phyloP scores from a whole-genome alignment of 2,329 filamentous ascomycete genomes.

The Metarhizium robertsii region DNA sequence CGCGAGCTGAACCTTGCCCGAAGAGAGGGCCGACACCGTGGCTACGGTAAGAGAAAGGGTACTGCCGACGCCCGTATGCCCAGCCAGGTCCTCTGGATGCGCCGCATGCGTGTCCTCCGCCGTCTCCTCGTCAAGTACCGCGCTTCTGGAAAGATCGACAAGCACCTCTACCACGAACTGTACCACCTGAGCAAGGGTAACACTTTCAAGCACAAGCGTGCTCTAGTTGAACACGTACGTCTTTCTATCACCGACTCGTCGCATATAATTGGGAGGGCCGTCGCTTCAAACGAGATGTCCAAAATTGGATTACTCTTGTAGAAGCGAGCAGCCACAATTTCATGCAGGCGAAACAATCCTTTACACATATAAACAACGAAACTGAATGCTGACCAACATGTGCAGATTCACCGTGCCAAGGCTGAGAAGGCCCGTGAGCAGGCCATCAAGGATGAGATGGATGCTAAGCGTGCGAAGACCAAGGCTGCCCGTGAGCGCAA shows the following conservation, averaged over 20 bases:
- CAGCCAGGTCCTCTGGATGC: constrained; percentile 98
- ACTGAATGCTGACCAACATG: constrained; percentile 10
- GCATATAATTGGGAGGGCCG: not conserved
- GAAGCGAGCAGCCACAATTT: not conserved
- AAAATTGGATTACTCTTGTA: not conserved
- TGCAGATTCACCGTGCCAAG: constrained; percentile 98
- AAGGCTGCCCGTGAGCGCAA: constrained; percentile 99
- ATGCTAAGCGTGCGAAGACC: constrained; percentile 99
- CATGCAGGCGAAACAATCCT: not conserved
- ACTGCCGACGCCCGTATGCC: constrained; percentile 99
- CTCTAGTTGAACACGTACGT: constrained; percentile 99
- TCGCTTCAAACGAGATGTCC: not conserved
- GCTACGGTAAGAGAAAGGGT: constrained; percentile 99
- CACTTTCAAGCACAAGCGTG: constrained; percentile 99
- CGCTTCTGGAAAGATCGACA: constrained; percentile 99
- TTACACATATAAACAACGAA: not conserved
- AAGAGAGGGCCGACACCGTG: constrained; percentile 93
- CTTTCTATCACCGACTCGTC: constrained; percentile 5
- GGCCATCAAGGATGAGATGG: constrained; percentile 98
- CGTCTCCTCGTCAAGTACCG: constrained; percentile 99
- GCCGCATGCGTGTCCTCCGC: constrained; percentile 97
- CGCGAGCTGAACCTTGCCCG: constrained; percentile 91
- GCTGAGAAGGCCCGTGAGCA: constrained; percentile 97
- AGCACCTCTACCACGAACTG: constrained; percentile 99
- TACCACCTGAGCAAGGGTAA: constrained; percentile 99